Base-by-base conservation (phyloP, 1,284 basidiomycete genomes). In the Ganoderma resinaceum region DNA sequence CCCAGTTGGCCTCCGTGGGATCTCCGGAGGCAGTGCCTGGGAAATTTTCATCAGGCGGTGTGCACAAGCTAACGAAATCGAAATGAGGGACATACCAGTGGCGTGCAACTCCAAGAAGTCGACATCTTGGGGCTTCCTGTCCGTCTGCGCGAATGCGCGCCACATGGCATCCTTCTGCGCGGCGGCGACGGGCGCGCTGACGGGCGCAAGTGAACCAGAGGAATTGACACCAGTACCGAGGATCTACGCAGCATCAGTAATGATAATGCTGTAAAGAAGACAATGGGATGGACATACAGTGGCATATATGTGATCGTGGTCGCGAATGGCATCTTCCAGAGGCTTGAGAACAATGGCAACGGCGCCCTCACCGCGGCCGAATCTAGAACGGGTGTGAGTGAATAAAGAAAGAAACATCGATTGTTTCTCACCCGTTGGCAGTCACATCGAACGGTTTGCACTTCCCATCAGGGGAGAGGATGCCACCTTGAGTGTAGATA, bases 381-480 rank as follows among this genome's bases (percentile, higher is more conserved):
- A 79, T 18, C 77, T 77, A 49, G 11, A 49, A 49, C 23, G 12
- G 18, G 26, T 20, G 42, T 43, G 2, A 49, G 14, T 26, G 3
- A 6, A 12, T 49, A 20, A 26, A 11, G 4, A 26, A 49, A 16
- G 3, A 43, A 11, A 26, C 29, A 9, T 9, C 29, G 37, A 38
- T 38, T 38, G 14, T 29, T 31, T 23, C 64, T 26, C 64, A 86
- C 79, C 85, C 85, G 72, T 87, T 77, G 1, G 85, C 86, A 2
- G 77, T 77, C 8, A 79, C 82, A 63, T 87, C 85, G 66, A 87
- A 87, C 0, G 85, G 85, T 65, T 85, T 85, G 66, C 79, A 86
- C 63, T 82, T 84, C 2, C 85, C 84, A 43, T 84, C 84, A 9
- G 79, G 80, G 2, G 84, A 78, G 61, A 87, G 74, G 18, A 87